Conservation (phyloP, 306 rosid species). For the Boehmeria nivea region DNA sequence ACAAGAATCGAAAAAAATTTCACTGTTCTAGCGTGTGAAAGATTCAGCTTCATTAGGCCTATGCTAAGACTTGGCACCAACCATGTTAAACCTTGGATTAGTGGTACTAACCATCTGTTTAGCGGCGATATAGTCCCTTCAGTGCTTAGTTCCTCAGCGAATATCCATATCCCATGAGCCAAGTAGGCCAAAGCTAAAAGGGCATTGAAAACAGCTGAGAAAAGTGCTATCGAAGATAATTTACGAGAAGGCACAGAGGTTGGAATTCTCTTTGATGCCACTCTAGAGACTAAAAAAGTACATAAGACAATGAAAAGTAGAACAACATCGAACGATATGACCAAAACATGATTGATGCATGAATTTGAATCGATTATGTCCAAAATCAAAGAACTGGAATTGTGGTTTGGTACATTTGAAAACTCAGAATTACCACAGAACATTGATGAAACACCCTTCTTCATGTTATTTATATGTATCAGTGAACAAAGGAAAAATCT, state of each 20-base stretch:
- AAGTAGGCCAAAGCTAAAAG: slow-evolving; percentile 25
- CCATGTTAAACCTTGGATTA: slow-evolving; percentile 24
- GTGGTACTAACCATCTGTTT: slow-evolving; percentile 17
- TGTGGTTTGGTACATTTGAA: too few relatives aligned
- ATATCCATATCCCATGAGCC: slow-evolving; percentile 21
- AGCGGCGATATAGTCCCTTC: too few relatives aligned
- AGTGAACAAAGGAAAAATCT: too few relatives aligned
- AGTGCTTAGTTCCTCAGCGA: slow-evolving; percentile 12
- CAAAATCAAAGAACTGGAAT: slow-evolving; percentile 1
- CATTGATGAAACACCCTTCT: too few relatives aligned
- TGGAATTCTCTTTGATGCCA: too few relatives aligned
- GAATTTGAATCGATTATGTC: slow-evolving; percentile 17
- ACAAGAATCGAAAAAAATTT: not conserved
- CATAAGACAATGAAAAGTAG: too few relatives aligned
- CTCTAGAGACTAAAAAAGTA: too few relatives aligned
- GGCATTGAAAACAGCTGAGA: slow-evolving; percentile 11
- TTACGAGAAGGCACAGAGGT: not conserved
- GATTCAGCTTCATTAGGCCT: slow-evolving; percentile 8
- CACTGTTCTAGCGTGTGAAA: not conserved
- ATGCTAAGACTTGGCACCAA: slow-evolving; percentile 7
- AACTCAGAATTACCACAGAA: too few relatives aligned
- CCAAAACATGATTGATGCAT: slow-evolving; percentile 17
- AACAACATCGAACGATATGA: too few relatives aligned
- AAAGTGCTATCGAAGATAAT: not conserved
- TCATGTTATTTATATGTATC: too few relatives aligned